Percentiles rank a stretch among this genome's conserved stretches.
phyloP scores from a whole-genome alignment of 176 grass and related monocot genomes.

The Rhynchospora pubera region DNA sequence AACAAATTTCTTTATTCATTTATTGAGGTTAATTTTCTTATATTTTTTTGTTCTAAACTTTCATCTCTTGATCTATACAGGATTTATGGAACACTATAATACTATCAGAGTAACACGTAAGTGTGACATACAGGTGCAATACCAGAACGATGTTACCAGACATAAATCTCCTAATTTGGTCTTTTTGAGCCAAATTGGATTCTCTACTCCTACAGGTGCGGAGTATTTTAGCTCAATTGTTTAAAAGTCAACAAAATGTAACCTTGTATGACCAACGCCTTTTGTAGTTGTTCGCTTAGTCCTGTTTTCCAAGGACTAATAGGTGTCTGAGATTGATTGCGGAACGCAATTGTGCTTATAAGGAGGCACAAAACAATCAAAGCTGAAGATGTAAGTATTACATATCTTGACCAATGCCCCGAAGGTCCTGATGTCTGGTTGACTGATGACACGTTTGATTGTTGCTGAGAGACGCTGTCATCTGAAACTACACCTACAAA shows the following conservation, averaged over 20 bases:
- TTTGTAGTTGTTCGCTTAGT: constrained; percentile 65
- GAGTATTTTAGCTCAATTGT: background rate
- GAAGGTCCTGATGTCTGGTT: constrained; percentile 26
- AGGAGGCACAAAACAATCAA: constrained; percentile 36
- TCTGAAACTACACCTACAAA: constrained; percentile 31
- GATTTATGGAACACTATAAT: background rate
- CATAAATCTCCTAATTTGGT: background rate
- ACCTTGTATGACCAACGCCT: constrained; percentile 75
- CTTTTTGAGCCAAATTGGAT: background rate
- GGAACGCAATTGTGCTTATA: constrained; percentile 33
- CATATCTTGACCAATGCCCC: constrained; percentile 44
- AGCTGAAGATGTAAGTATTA: constrained; percentile 35
- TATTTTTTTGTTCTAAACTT: background rate
- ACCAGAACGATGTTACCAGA: background rate
- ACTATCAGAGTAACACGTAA: background rate
- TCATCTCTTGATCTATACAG: background rate
- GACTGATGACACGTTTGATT: background rate
- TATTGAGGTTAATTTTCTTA: background rate
- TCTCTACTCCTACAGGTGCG: background rate
- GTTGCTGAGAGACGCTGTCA: constrained; percentile 19
- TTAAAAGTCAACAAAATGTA: constrained; percentile 4
- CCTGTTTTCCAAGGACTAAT: constrained; percentile 80
- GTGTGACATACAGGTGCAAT: background rate
- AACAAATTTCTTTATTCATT: background rate
- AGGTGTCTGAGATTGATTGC: constrained; percentile 29